Conservation (phyloP, 1,284 basidiomycete genomes). For the Cutaneotrichosporon arboriforme region DNA sequence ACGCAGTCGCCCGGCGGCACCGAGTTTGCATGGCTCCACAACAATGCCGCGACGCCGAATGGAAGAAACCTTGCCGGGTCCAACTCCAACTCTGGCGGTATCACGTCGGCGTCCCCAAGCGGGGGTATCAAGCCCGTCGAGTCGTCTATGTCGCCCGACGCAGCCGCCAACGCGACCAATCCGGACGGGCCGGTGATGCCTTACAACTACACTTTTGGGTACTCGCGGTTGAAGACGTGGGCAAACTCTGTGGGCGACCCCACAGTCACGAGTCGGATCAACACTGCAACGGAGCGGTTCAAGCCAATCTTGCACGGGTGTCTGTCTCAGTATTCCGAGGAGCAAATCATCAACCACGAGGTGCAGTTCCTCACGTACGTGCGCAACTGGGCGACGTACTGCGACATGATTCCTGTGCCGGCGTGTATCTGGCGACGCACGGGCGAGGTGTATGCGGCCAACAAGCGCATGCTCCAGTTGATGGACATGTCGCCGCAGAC, state of each 20-base stretch:
- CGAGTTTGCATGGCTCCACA: slow-evolving; percentile 16
- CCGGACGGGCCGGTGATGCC: not conserved
- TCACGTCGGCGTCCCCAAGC: not conserved
- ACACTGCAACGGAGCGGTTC: slow-evolving; percentile 13
- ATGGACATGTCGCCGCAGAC: slow-evolving; percentile 8
- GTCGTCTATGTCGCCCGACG: slow-evolving; percentile 3
- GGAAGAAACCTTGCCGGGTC: not conserved
- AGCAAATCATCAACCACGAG: slow-evolving; percentile 13
- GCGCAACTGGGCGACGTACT: slow-evolving; percentile 8
- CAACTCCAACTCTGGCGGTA: not conserved
- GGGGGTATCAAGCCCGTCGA: not conserved
- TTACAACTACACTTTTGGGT: slow-evolving; percentile 16
- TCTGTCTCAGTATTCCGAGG: slow-evolving; percentile 14
- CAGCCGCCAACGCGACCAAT: not conserved
- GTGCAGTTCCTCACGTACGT: slow-evolving; percentile 17
- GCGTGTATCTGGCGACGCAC: slow-evolving; percentile 15
- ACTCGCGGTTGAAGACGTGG: slow-evolving; percentile 16
- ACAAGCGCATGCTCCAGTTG: slow-evolving; percentile 13
- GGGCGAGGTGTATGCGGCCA: slow-evolving; percentile 14
- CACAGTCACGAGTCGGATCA: slow-evolving; percentile 8
- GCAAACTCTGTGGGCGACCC: slow-evolving; percentile 8
- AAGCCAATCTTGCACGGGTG: slow-evolving; percentile 18
- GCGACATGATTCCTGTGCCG: slow-evolving; percentile 14
- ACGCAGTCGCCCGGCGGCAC: slow-evolving; percentile 2
- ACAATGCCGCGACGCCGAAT: slow-evolving; percentile 4